Conservation (phyloP, 2,329 filamentous ascomycete species). For the Claviceps paspali region DNA sequence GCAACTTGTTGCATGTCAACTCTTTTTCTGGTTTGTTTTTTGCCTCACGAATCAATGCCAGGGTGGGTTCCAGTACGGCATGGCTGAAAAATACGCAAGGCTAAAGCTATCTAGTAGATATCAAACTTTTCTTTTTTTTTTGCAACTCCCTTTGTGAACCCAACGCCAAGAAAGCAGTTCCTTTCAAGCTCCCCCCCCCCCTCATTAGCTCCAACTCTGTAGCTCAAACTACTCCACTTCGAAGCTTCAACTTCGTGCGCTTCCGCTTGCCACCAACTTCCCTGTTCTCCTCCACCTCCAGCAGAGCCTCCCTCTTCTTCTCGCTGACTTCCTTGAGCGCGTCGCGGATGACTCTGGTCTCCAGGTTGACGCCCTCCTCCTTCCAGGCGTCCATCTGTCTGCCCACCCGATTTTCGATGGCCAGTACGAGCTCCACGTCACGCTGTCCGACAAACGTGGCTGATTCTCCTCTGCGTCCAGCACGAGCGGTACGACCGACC, state of each 20-base stretch:
- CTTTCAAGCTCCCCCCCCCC: not conserved
- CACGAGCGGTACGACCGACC: slow-evolving; percentile 87
- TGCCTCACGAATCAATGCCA: too few species aligned
- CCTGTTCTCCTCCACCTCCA: slow-evolving; percentile 83
- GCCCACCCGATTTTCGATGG: slow-evolving; percentile 74
- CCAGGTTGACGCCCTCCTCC: slow-evolving; percentile 89
- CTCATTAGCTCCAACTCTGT: not conserved
- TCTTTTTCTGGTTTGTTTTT: too few species aligned
- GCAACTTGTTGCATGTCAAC: too few species aligned
- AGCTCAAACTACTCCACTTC: slow-evolving; percentile 13
- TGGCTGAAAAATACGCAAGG: too few species aligned
- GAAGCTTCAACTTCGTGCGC: slow-evolving; percentile 42
- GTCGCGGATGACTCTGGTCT: slow-evolving; percentile 73
- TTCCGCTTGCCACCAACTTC: slow-evolving; percentile 81
- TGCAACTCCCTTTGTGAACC: too few species aligned
- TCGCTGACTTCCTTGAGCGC: slow-evolving; percentile 81
- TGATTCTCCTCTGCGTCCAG: slow-evolving; percentile 66
- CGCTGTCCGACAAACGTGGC: slow-evolving; percentile 85
- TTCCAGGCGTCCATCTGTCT: slow-evolving; percentile 67
- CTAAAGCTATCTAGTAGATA: too few species aligned
- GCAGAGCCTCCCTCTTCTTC: slow-evolving; percentile 81
- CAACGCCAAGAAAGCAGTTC: too few species aligned
- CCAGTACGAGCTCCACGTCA: slow-evolving; percentile 79
- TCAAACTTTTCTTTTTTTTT: too few species aligned
- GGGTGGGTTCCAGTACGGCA: too few species aligned